Conservation (phyloP, 2,329 filamentous ascomycete genomes). For the Colletotrichum euphorbiae region DNA sequence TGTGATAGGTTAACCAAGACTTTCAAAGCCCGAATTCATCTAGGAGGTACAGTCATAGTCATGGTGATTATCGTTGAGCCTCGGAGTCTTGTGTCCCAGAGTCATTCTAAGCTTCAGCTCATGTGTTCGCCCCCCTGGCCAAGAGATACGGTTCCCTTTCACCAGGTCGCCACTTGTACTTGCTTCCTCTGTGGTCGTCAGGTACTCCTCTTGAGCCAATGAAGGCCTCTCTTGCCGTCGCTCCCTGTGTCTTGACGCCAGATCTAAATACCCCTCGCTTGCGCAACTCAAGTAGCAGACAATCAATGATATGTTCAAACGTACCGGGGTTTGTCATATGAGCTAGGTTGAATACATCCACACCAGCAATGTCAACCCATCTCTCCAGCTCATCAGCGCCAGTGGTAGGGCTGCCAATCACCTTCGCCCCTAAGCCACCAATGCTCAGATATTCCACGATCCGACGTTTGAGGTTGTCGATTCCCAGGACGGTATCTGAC, state of each 20-base stretch:
- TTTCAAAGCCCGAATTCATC: too few relatives aligned
- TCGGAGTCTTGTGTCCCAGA: too few relatives aligned
- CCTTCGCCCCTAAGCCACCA: conserved; percentile 61
- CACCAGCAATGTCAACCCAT: conserved; percentile 56
- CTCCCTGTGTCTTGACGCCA: conserved; percentile 34
- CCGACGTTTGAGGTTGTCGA: conserved; percentile 54
- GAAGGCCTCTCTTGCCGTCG: conserved; percentile 40
- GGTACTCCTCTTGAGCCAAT: conserved; percentile 35
- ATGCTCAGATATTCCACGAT: conserved; percentile 66
- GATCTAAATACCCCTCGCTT: conserved; percentile 33
- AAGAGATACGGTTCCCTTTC: not conserved
- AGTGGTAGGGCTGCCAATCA: conserved; percentile 56
- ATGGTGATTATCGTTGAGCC: too few relatives aligned
- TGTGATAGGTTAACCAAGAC: too few relatives aligned
- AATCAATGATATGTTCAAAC: conserved; percentile 48
- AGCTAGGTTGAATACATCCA: conserved; percentile 56
- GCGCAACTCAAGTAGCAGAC: conserved; percentile 46
- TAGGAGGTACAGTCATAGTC: too few relatives aligned
- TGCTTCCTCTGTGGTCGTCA: conserved; percentile 37
- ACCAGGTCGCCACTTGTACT: conserved; percentile 36
- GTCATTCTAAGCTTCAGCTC: not conserved
- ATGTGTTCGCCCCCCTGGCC: not conserved
- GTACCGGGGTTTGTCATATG: conserved; percentile 55
- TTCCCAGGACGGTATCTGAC: conserved; percentile 37
- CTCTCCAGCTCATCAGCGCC: conserved; percentile 58